Evolutionary conservation across 2,329 filamentous ascomycete genomes (phyloP), one percentile per base, ranked within the genome.

Genomic region (Trichoderma koningiopsis): DNA sequence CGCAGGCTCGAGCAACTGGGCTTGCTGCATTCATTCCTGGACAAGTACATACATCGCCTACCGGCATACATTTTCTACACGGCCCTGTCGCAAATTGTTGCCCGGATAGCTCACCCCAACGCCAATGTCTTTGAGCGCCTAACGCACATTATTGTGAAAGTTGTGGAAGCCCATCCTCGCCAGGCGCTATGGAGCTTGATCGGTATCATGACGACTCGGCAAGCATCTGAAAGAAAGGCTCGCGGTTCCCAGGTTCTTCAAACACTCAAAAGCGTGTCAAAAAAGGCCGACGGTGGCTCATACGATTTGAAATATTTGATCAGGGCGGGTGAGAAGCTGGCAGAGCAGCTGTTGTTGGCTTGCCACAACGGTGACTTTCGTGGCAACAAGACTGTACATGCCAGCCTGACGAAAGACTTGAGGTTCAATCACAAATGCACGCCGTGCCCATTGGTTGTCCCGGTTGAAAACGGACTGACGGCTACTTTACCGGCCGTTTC

Each of bases 161-260:
- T 97, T n/a, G 90, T 97, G 10, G 86, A 89, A 53, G 85, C 89
- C n/a, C 92, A 97, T 78, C 95, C 96, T 0, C 93, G 92, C 71
- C 96, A 99, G 79, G 91, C 94, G 0, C 80, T 98, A 31, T 99
- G 96, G 96, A 92, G 91, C 75, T 82, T 99, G 43, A 87, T 98
- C 66, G 93, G 94, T 10, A 90, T 97, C 56, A 90, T 94, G 74
- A 95, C 95, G 69, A 92, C 93, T 0, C 92, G 87, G 37, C 90
- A 93, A 71, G 84, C 86, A 2, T 82, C 83, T 16, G 91, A 95
- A 65, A 88, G 95, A 70, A 84, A 83, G 71, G 78, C 78, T 16
- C 82, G 87, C 1, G 87, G 88, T 2, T 78, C 81, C 8, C 81
- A 83, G 52, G 84, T 91, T 66, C 75, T 90, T 5, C 79, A 83